These are phyloP conservation scores for Trichoderma oligosporum DNA, from an alignment of 2,329 filamentous ascomycete species.

Conservation along the genomic window DNA sequence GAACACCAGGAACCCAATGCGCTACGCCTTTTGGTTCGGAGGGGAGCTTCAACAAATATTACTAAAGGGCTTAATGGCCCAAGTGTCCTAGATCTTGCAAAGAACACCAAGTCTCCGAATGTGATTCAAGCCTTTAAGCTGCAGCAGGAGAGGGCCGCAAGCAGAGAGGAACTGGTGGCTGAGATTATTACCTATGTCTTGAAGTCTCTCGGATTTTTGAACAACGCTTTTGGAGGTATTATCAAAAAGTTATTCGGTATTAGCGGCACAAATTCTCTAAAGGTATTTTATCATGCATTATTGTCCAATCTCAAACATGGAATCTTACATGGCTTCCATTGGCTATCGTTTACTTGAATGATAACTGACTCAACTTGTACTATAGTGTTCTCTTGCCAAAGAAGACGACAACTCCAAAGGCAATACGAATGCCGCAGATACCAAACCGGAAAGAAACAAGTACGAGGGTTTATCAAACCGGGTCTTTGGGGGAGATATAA, in stretches of 20 bases:
- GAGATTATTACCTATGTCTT: background rate
- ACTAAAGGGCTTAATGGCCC: background rate
- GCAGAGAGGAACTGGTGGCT: background rate
- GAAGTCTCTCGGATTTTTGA: slow-evolving; percentile 2
- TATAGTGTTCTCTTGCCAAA: background rate
- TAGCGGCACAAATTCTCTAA: too few species aligned
- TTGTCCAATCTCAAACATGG: too few species aligned
- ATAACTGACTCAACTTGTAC: background rate
- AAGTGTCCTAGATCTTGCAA: background rate
- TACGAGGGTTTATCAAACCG: background rate
- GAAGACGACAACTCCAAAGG: background rate
- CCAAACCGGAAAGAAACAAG: background rate
- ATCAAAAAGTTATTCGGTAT: background rate
- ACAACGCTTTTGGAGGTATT: background rate
- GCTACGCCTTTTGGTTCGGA: background rate
- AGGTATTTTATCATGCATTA: too few species aligned
- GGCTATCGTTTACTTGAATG: too few species aligned
- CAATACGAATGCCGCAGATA: background rate
- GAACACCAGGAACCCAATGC: slow-evolving; percentile 4
- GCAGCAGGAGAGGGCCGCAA: background rate
- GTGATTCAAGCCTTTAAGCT: slow-evolving; percentile 2
- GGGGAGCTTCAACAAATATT: background rate
- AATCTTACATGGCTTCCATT: too few species aligned
- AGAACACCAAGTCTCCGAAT: background rate
- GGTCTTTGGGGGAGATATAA: background rate